phyloP scores from a whole-genome alignment of 75 land plant genomes.

The Pseudotsuga menziesii region DNA sequence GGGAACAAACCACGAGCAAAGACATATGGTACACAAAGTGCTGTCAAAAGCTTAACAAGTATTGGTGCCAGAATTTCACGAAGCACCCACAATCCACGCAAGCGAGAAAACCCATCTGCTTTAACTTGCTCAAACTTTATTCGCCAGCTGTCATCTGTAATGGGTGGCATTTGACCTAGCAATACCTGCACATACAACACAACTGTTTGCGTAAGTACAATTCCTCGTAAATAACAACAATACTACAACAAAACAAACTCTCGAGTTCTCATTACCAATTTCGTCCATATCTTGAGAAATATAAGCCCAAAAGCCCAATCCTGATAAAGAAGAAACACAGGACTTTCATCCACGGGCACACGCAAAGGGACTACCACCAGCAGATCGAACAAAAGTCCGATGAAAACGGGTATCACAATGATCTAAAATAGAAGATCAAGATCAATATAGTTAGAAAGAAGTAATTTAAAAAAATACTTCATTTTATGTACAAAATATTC shows the following conservation, averaged over 20 bases:
- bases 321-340: slow-evolving; percentile 92
- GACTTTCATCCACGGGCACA: slow-evolving; percentile 96
- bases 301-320: slow-evolving; percentile 97
- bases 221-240: background rate
- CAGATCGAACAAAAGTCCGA: slow-evolving; percentile 94
- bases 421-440: slow-evolving; percentile 41
- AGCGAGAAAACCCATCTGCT: slow-evolving; percentile 85
- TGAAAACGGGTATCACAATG: slow-evolving; percentile 82
- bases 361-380: slow-evolving; percentile 94
- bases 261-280: slow-evolving; percentile 39
- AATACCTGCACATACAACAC: slow-evolving; percentile 58
- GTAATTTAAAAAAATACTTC: background rate
- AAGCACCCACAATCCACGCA: slow-evolving; percentile 81
- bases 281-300: slow-evolving; percentile 93
- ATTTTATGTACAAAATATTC: background rate
- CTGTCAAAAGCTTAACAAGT: slow-evolving; percentile 78
- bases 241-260: background rate
- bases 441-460: background rate
- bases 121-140: slow-evolving; percentile 88
- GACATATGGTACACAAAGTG: slow-evolving; percentile 86
- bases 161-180: slow-evolving; percentile 77
- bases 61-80: slow-evolving; percentile 81
- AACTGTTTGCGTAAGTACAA: background rate
- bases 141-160: slow-evolving; percentile 93
- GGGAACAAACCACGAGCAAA: slow-evolving; percentile 88